phyloP scores from a whole-genome alignment of 1,139 yeast species.

The Meyerozyma sp. region DNA sequence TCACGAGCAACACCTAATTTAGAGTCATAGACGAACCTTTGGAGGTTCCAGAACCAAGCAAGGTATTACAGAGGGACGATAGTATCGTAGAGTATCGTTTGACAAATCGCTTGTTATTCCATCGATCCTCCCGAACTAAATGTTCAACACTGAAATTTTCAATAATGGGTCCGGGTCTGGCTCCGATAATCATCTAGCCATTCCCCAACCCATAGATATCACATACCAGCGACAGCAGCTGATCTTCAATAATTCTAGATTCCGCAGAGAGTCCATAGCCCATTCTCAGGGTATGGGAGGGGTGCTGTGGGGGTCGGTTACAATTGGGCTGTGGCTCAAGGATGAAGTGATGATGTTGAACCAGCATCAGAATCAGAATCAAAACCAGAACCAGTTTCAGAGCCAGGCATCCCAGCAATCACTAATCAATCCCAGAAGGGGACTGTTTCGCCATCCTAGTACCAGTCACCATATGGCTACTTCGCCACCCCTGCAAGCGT shows the following conservation, averaged over 20 bases:
- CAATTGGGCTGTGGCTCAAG: slow-evolving; percentile 92
- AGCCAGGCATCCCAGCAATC: slow-evolving; percentile 14
- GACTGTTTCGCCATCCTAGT: slow-evolving; percentile 31
- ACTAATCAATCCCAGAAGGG: slow-evolving; percentile 40
- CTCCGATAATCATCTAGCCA: slow-evolving; percentile 8
- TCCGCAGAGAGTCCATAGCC: slow-evolving; percentile 85
- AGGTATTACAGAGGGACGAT: slow-evolving; percentile 5
- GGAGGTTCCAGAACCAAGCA: background rate
- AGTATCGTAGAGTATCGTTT: slow-evolving; percentile 12
- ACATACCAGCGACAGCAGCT: slow-evolving; percentile 41
- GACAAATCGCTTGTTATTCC: background rate
- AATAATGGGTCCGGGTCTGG: slow-evolving; percentile 9
- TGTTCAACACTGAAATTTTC: slow-evolving; percentile 16
- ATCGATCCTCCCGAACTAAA: slow-evolving; percentile 2
- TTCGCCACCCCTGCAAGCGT: slow-evolving; percentile 66
- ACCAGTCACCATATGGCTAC: slow-evolving; percentile 28
- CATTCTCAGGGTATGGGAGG: slow-evolving; percentile 98
- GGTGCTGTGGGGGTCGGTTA: slow-evolving; percentile 94
- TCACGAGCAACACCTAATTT: background rate
- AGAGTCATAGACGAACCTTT: background rate
- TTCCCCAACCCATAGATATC: slow-evolving; percentile 46
- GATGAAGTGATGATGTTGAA: slow-evolving; percentile 74
- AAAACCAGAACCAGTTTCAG: slow-evolving; percentile 7
- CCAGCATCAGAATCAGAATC: slow-evolving; percentile 10
- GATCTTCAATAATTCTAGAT: slow-evolving; percentile 28